These are phyloP conservation scores for Hydnomerulius pinastri DNA, from an alignment of 768 basidiomycete genomes.

Conservation along the genomic window DNA sequence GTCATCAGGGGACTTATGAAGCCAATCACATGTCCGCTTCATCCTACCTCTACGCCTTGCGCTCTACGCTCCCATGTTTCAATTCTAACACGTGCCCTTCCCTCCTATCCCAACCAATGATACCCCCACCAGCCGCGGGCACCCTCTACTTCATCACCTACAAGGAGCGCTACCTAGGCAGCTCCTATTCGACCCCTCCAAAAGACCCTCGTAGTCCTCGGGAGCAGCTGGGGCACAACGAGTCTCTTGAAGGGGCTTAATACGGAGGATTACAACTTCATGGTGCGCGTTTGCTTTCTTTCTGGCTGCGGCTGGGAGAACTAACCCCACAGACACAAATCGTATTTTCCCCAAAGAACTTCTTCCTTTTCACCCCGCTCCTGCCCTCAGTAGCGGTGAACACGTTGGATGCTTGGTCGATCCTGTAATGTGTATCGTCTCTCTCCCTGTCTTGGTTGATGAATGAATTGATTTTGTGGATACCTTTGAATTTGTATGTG, in stretches of 20 bases:
- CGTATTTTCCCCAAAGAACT: conserved; percentile 95
- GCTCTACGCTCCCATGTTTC: background rate
- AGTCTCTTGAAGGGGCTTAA: conserved; percentile 89
- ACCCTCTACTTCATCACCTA: conserved; percentile 76
- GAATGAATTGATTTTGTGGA: background rate
- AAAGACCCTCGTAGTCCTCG: conserved; percentile 92
- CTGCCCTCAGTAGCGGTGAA: conserved; percentile 96
- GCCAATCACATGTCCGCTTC: background rate
- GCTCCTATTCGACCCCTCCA: conserved; percentile 80
- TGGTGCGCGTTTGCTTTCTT: conserved; percentile 53
- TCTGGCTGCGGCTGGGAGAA: too few species aligned
- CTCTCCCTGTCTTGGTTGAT: background rate
- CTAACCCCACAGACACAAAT: conserved; percentile 52
- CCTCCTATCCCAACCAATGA: too few species aligned
- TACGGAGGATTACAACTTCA: conserved; percentile 93
- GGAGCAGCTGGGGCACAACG: conserved; percentile 96
- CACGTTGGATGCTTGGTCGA: conserved; percentile 81
- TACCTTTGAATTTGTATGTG: background rate
- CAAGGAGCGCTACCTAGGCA: conserved; percentile 87
- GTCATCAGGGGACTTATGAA: too few species aligned
- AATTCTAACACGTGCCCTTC: too few species aligned
- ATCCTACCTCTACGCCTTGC: background rate
- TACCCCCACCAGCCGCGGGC: conserved; percentile 42
- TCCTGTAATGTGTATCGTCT: conserved; percentile 59
- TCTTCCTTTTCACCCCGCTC: conserved; percentile 97